Percentiles rank a stretch among this genome's conserved stretches.
phyloP scores from a whole-genome alignment of 805 yeast species.

The Starmerella tilneyi region DNA sequence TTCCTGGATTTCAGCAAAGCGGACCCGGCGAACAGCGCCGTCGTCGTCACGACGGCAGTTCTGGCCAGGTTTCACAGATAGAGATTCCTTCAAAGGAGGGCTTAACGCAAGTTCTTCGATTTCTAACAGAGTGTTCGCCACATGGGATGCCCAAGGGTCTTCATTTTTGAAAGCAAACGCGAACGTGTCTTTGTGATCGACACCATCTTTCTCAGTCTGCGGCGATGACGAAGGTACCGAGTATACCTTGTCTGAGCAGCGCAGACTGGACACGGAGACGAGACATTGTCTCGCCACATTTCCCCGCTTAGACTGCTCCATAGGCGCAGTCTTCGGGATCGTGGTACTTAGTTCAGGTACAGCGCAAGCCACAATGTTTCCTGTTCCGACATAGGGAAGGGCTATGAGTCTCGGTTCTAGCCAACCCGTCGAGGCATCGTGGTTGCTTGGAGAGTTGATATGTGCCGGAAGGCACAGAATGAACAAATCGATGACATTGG shows the following conservation, averaged over 20 bases:
- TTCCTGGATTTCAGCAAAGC: not conserved
- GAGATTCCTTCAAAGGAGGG: not conserved
- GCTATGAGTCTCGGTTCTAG: not conserved
- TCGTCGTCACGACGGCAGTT: constrained; percentile 1
- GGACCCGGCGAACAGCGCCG: not conserved
- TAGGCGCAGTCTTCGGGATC: not conserved
- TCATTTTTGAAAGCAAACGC: not conserved
- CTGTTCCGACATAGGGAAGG: not conserved
- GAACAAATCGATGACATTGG: not conserved
- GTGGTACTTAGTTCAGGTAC: not conserved
- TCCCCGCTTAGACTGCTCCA: not conserved
- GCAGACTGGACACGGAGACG: constrained; percentile 3
- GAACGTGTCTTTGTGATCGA: constrained; percentile 2
- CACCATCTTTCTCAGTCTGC: constrained; percentile 5
- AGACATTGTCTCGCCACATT: constrained; percentile 2
- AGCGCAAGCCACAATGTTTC: not conserved
- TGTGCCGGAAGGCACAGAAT: not conserved
- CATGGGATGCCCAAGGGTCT: not conserved
- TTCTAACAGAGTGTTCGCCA: not conserved
- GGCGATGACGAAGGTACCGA: not conserved
- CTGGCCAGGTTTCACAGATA: not conserved
- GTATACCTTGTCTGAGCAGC: not conserved
- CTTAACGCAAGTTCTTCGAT: not conserved
- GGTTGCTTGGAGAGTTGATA: not conserved
- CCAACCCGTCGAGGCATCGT: not conserved